These are phyloP conservation scores for Lotmaria passim DNA, from an alignment of 208 protist genomes.

Conservation along the genomic window DNA sequence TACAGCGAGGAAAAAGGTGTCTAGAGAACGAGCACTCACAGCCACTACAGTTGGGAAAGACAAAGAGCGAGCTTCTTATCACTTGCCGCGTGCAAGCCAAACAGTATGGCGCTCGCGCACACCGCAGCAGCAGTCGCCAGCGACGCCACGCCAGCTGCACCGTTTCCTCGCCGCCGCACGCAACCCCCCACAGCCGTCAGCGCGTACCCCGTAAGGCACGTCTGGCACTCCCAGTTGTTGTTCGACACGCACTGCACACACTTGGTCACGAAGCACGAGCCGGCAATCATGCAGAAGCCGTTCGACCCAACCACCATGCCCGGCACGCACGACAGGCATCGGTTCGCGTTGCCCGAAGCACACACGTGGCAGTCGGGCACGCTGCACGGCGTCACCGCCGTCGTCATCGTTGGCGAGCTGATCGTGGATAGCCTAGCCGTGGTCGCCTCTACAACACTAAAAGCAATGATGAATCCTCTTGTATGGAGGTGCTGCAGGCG, in stretches of 20 bases:
- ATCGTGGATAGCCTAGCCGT: background rate
- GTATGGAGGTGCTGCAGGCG: background rate
- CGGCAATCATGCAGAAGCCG: constrained; percentile 11
- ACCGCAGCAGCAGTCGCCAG: background rate
- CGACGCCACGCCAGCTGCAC: background rate
- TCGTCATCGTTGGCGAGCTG: background rate
- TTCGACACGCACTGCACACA: constrained; percentile 2
- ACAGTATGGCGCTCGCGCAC: background rate
- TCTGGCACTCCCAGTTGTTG: constrained; percentile 9
- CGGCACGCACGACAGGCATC: constrained; percentile 12
- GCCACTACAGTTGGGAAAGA: background rate
- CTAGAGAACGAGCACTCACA: no score
- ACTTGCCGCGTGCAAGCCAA: no score
- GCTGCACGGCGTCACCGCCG: constrained; percentile 10
- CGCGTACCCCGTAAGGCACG: constrained; percentile 3
- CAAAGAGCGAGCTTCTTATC: background rate
- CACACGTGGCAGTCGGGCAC: constrained; percentile 3
- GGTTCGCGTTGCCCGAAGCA: constrained; percentile 7
- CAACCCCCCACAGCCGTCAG: constrained; percentile 1
- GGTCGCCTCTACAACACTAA: background rate
- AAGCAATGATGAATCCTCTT: background rate
- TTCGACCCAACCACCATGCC: constrained; percentile 7
- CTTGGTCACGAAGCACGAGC: constrained; percentile 3
- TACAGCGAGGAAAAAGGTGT: no score
- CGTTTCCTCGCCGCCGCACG: background rate